phyloP scores from a whole-genome alignment of 2,329 filamentous ascomycete genomes.

The Fusarium pininemorale region DNA sequence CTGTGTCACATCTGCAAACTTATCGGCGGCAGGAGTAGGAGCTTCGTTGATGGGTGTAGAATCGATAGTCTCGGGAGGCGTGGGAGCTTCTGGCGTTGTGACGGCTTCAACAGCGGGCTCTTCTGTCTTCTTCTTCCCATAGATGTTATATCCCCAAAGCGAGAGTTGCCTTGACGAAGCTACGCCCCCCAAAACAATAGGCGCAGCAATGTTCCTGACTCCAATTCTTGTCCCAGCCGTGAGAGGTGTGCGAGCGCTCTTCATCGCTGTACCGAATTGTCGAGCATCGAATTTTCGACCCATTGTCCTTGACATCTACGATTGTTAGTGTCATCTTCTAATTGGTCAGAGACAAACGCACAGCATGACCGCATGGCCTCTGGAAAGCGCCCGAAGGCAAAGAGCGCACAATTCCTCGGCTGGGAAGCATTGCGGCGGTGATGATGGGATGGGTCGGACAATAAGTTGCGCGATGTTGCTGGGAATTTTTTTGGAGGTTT shows the following conservation, averaged over 20 bases:
- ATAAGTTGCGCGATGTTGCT: constrained; percentile 24
- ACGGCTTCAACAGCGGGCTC: constrained; percentile 28
- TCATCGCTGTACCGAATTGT: constrained; percentile 48
- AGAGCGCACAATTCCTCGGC: constrained; percentile 55
- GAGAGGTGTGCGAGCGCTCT: constrained; percentile 33
- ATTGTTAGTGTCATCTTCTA: constrained; percentile 6
- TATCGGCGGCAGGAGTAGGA: constrained; percentile 32
- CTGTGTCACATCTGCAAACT: constrained; percentile 24
- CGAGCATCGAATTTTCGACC: constrained; percentile 47
- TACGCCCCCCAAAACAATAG: constrained; percentile 45
- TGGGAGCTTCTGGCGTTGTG: constrained; percentile 27
- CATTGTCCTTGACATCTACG: constrained; percentile 41
- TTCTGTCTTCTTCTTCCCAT: constrained; percentile 43
- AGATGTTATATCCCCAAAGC: constrained; percentile 45
- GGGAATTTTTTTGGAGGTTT: constrained; percentile 44
- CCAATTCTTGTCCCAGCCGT: constrained; percentile 37
- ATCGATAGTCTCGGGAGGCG: constrained; percentile 23
- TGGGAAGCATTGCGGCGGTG: constrained; percentile 54
- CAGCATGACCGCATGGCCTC: constrained; percentile 45
- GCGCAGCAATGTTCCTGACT: constrained; percentile 33
- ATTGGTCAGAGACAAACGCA: constrained; percentile 25
- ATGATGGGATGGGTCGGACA: constrained; percentile 30
- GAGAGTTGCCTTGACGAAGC: constrained; percentile 46
- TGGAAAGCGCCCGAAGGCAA: constrained; percentile 47
- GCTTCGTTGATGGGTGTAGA: constrained; percentile 22